Evolutionary conservation across 1,284 basidiomycete genomes (phyloP), one percentile per base, ranked within the genome.

Genomic region (Heliocybe sulcata): DNA sequence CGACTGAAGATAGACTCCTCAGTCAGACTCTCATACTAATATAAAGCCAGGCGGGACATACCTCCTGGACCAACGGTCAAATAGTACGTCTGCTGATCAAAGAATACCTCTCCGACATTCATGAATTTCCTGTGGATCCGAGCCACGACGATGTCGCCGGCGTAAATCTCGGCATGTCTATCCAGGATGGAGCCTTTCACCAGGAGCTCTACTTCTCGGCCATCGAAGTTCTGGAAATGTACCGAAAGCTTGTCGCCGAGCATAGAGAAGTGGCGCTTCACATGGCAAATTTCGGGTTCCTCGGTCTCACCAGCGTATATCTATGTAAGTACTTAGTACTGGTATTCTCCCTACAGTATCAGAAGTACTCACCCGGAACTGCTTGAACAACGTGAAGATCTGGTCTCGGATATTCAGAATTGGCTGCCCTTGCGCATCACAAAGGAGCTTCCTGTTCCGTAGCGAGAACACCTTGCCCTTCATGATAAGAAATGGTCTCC

Each of bases 41-140:
- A 52, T 14, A 33, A 19, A 3, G 19, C 12, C 16, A 29, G 11
- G 33, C 10, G 29, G 4, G 10, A 50, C 48, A 9, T 26, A 52
- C 51, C 51, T 20, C 51, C 51, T 3, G 51, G 51, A 8, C 26
- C 51, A 9, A 52, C 51, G 4, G 51, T 52, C 19, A 52, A 29
- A 19, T 25, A 25, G 19, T 52, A 52, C 9, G 51, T 52, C 51
- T 52, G 51, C 22, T 52, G 22, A 20, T 52, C 51, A 19, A 52
- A 52, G 11, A 52, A 29, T 22, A 52, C n/a, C 22, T 52, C 26
- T 6, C 51, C 51, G 10, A 35, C 33, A 19, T 52, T 52, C 22
- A 52, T 6, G 33, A 52, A 52, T 35, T 52, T 52, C 22, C 51
- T 23, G 19, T 22, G 10, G 12, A 52, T 52, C 19, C 51, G 51